phyloP scores from a whole-genome alignment of 1,139 yeast species.

The Pichia cactophila region DNA sequence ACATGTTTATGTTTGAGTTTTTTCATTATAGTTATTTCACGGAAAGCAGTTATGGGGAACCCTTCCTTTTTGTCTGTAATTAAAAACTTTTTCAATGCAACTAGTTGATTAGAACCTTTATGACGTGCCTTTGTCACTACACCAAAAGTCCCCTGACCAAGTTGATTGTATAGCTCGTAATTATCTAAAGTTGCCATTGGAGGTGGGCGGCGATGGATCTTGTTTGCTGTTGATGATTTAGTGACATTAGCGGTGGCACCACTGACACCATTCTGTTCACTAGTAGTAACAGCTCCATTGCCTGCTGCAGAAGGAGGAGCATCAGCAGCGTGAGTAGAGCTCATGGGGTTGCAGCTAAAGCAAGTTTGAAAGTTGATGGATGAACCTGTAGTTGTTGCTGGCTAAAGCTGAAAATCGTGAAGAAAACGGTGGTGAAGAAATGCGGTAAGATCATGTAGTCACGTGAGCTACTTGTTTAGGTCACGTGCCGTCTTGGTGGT shows the following conservation, averaged over 20 bases:
- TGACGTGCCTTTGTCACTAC: conserved; percentile 51
- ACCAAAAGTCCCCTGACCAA: conserved; percentile 91
- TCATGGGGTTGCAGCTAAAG: background rate
- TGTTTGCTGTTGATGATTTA: background rate
- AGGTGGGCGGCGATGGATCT: background rate
- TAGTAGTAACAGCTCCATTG: too few species aligned
- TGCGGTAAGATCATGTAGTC: background rate
- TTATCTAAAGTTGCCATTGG: conserved; percentile 8
- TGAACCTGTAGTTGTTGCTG: background rate
- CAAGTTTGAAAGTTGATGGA: background rate
- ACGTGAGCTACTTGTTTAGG: background rate
- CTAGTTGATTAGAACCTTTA: conserved; percentile 43
- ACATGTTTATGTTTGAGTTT: conserved; percentile 63
- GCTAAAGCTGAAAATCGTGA: background rate
- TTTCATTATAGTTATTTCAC: conserved; percentile 84
- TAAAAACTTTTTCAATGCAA: conserved; percentile 79
- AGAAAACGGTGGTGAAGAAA: background rate
- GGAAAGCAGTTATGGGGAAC: conserved; percentile 89
- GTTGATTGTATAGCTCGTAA: conserved; percentile 17
- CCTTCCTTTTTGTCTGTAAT: conserved; percentile 84
- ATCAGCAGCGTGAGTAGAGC: background rate
- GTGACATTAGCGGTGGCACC: background rate
- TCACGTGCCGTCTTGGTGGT: too few species aligned
- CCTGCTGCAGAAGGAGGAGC: background rate
- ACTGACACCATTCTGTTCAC: background rate